Evolutionary conservation across 2,329 filamentous ascomycete species (phyloP), one percentile per base, ranked within the genome.

Genomic region (Penicillium decumbens): DNA sequence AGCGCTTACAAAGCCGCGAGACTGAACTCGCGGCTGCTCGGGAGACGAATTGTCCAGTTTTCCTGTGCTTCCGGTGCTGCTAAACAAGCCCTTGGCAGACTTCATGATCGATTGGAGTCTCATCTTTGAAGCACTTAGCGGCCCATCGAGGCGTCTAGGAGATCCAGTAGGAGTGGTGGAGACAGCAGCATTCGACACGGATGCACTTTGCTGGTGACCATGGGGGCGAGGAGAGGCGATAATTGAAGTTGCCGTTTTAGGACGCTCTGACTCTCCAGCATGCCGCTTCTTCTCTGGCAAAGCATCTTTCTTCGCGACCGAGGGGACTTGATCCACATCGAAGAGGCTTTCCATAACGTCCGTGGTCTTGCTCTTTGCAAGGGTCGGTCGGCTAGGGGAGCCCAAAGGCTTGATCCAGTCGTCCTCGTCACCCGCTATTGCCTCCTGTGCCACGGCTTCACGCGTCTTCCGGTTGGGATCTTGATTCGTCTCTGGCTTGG

Each of bases 41-140:
- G 75, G 72, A 12, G 75, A 75, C 6, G 78, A 71, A 27, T 74
- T 74, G 54, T 84, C 81, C 51, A 81, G 65, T 57, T 80, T 82
- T 2, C 78, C 78, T 39, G 81, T 78, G 39, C 77, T 75, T 50
- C 78, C 81, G 54, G 80, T 92, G 58, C 87, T 95, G 15, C 86
- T 89, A 55, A 96, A 85, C 42, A 96, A 80, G 12, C 86, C 88
- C 68, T 88, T 92, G 3, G 91, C 93, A 47, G 85, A 88, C 70
- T 90, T 91, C 60, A 96, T 77, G 51, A 95, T 90, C 8, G 91
- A 95, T 41, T 92, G 95, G 41, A 97, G 77, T 66, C 90, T 95
- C 64, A 88, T 89, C 73, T 95, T 97, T 25, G 93, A 91, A 44
- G 93, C 89, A 69, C 91, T 95, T 51, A 96, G 71, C 4, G 89